Evolutionary conservation across 768 basidiomycete genomes (phyloP).

Genomic region (Mycena latifolia): DNA sequence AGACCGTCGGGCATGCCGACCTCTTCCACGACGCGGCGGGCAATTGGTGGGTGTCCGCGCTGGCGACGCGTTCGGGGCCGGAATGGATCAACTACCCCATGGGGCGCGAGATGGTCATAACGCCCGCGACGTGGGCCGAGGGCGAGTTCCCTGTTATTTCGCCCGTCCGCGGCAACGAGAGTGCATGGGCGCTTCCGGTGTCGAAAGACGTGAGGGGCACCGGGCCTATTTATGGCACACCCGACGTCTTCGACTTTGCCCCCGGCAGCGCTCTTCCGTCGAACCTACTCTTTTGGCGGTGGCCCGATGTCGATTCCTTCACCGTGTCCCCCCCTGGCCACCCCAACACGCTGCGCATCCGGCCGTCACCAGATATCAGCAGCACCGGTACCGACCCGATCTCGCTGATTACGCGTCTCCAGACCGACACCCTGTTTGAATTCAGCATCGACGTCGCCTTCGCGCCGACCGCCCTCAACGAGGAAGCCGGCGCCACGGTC

Average conservation of each 20-base stretch:
- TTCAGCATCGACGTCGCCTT: conserved; percentile 33
- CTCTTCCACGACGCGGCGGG: conserved; percentile 42
- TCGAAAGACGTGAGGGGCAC: conserved; percentile 21
- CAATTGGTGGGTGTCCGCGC: conserved; percentile 46
- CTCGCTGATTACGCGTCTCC: conserved; percentile 39
- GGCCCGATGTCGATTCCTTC: conserved; percentile 35
- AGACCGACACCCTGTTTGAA: conserved; percentile 40
- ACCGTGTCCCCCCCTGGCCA: conserved; percentile 31
- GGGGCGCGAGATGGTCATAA: conserved; percentile 47
- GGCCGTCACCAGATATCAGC: conserved; percentile 35
- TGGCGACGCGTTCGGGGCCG: conserved; percentile 35
- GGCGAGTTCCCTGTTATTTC: conserved; percentile 30
- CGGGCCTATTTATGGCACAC: conserved; percentile 29
- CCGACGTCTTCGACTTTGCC: conserved; percentile 32
- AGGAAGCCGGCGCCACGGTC: conserved; percentile 42
- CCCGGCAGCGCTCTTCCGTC: conserved; percentile 33
- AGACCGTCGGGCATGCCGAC: conserved; percentile 49
- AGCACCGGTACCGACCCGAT: conserved; percentile 31
- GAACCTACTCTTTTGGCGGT: conserved; percentile 39
- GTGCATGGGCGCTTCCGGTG: conserved; percentile 17
- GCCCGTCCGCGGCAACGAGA: conserved; percentile 28
- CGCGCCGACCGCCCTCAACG: conserved; percentile 31
- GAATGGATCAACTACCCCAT: conserved; percentile 38
- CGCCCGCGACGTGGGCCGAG: conserved; percentile 41
- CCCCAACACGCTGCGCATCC: conserved; percentile 32